Conservation (phyloP, 805 yeast genomes). For the Myxozyma lipomycoides region DNA sequence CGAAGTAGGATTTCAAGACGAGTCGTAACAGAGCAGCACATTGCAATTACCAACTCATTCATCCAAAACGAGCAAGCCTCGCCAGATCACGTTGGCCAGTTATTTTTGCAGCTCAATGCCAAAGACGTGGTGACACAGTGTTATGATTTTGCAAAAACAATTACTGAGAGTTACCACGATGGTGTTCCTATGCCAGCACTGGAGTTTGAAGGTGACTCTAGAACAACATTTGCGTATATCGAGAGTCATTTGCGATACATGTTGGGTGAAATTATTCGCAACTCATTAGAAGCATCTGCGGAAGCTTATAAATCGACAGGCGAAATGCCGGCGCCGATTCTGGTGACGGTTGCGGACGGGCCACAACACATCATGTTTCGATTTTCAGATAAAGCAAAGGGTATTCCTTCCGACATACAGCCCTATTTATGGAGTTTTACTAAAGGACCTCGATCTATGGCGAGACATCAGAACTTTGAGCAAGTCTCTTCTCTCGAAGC, state of each 20-base stretch:
- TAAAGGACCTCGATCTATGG: conserved; percentile 31
- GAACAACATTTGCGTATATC: conserved; percentile 73
- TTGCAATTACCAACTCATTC: conserved; percentile 68
- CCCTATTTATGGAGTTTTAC: conserved; percentile 75
- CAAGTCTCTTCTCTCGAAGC: conserved; percentile 37
- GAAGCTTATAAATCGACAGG: conserved; percentile 40
- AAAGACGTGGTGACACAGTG: conserved; percentile 59
- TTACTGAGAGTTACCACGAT: conserved; percentile 50
- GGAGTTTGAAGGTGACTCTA: conserved; percentile 63
- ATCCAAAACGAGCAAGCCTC: conserved; percentile 42
- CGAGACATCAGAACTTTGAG: conserved; percentile 33
- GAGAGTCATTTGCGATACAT: conserved; percentile 82
- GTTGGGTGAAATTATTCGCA: conserved; percentile 81
- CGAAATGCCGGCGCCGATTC: conserved; percentile 47
- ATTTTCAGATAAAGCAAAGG: conserved; percentile 89
- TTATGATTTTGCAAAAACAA: conserved; percentile 49
- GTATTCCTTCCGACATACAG: conserved; percentile 58
- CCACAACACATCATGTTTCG: conserved; percentile 67
- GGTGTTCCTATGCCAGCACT: conserved; percentile 65
- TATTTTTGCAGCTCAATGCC: conserved; percentile 75
- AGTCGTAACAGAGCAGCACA: conserved; percentile 86
- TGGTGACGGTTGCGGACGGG: conserved; percentile 66
- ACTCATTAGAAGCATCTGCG: conserved; percentile 79
- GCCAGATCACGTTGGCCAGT: conserved; percentile 56
- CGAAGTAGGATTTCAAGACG: conserved; percentile 78